Base-by-base conservation (phyloP, 345 rosid species). In the Conringia planisiliqua region DNA sequence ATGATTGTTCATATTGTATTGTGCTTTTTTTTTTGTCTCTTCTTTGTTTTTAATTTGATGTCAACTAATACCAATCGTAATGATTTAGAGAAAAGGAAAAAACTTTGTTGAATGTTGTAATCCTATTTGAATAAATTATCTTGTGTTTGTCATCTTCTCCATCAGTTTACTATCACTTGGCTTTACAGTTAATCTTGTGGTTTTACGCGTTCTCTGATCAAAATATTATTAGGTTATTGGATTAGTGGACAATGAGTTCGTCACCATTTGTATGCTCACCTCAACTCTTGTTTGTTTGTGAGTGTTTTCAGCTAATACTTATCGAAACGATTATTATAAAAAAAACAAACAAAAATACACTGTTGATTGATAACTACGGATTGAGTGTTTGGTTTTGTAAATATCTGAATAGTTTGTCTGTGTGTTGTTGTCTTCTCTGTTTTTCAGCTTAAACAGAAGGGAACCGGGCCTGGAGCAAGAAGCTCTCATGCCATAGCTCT, bases 401-500 rank as follows among this genome's bases (percentile, higher is more conserved):
- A 0, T 11, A 29, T 29, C 13, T 51, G 24, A 59, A 44, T 17
- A 18, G 2, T 63, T 66, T 3, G 43, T 75, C 10, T 55, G 14
- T 38, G 35, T 47, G 16, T 33, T 30, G 13, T 27, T 66, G 74
- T 52, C 62, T 44, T 51, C 12, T 60, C 47, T 62, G 24, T 46
- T 22, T 35, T 39, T 22, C 76, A 93, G 98, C 87, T 93, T 72
- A 77, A 83, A 10, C 97, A 91, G 79, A 83, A 83, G 14, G 98
- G 91, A 17, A 65, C 76, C 1, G 90, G 96, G 44, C 96, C 96
- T 16, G 98, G 96, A 76, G 92, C 96, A 36, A 84, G 97, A 81
- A 93, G 98, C 84, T 93, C 96, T 0, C 98, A 93, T 10, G 97
- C 97, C 74, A 71, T 93, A 47, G 70, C 97, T 65, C 46, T 91